These are phyloP conservation scores for Tulasnella sp. DNA, from an alignment of 768 basidiomycete genomes.

Conservation along the genomic window DNA sequence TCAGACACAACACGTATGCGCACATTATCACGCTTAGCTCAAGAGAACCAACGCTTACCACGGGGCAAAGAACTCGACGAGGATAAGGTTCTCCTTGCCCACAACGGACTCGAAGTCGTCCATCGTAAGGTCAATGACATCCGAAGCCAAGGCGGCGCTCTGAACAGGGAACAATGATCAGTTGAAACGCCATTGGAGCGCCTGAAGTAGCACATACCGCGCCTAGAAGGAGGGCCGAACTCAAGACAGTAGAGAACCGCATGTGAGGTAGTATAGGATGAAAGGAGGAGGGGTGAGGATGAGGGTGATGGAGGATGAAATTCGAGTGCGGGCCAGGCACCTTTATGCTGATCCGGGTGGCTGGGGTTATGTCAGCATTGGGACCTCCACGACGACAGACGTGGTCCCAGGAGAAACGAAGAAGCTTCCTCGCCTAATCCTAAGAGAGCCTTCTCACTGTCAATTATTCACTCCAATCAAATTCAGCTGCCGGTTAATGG, in stretches of 20 bases:
- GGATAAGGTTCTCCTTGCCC: slow-evolving; percentile 54
- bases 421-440: too few relatives aligned
- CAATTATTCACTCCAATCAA: too few relatives aligned
- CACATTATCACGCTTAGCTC: neutral
- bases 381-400: too few relatives aligned
- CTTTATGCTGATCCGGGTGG: too few relatives aligned
- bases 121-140: slow-evolving; percentile 69
- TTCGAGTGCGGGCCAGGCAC: neutral
- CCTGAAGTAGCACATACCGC: neutral
- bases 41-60: slow-evolving; percentile 37
- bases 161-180: neutral
- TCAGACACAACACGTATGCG: neutral
- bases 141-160: slow-evolving; percentile 36
- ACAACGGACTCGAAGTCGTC: slow-evolving; percentile 58
- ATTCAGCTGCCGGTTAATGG: too few relatives aligned
- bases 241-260: slow-evolving; percentile 13
- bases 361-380: too few relatives aligned
- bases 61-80: slow-evolving; percentile 94
- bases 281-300: neutral
- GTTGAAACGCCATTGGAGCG: too few relatives aligned
- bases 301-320: neutral
- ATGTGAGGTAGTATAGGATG: neutral
- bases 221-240: slow-evolving; percentile 17
- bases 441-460: too few relatives aligned
- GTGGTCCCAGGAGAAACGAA: too few relatives aligned